These are phyloP conservation scores for Tilletia caries DNA, from an alignment of 1,284 basidiomycete species.

Conservation along the genomic window DNA sequence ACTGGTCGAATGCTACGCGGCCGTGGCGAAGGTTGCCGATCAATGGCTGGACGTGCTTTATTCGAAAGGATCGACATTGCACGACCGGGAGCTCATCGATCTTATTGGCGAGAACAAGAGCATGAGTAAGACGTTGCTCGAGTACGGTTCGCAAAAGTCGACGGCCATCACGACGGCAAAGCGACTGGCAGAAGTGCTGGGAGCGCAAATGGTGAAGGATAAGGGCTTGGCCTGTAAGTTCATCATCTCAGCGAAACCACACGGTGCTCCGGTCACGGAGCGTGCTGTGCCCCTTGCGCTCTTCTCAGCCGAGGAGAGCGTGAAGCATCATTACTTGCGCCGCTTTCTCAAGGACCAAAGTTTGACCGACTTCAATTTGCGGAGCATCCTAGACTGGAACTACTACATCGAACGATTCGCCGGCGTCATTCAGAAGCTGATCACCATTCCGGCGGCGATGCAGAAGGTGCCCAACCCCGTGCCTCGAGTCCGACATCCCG, in stretches of 20 bases:
- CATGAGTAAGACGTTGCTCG: conserved; percentile 94
- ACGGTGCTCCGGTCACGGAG: conserved; percentile 92
- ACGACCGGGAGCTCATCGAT: conserved; percentile 90
- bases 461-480: conserved; percentile 96
- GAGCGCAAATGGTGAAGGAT: conserved; percentile 98
- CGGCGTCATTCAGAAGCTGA: conserved; percentile 96
- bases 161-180: conserved; percentile 96
- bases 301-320: conserved; percentile 86
- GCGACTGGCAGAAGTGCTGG: conserved; percentile 92
- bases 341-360: conserved; percentile 95
- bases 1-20: conserved; percentile 90
- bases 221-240: conserved; percentile 98
- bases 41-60: conserved; percentile 97
- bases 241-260: conserved; percentile 92
- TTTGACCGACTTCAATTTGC: conserved; percentile 81
- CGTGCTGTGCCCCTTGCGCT: conserved; percentile 97
- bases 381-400: conserved; percentile 93
- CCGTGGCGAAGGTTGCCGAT: conserved; percentile 88
- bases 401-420: conserved; percentile 98
- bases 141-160: conserved; percentile 94
- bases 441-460: conserved; percentile 98
- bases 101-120: conserved; percentile 98
- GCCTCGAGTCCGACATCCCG: conserved; percentile 89
- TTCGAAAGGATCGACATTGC: conserved; percentile 75
- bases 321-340: conserved; percentile 85